A percentile compares a stretch with the other conserved stretches of the same genome.
These are phyloP conservation scores for Bimuria novae-zelandiae DNA, from an alignment of 2,329 filamentous ascomycete genomes.

Conservation along the genomic window DNA sequence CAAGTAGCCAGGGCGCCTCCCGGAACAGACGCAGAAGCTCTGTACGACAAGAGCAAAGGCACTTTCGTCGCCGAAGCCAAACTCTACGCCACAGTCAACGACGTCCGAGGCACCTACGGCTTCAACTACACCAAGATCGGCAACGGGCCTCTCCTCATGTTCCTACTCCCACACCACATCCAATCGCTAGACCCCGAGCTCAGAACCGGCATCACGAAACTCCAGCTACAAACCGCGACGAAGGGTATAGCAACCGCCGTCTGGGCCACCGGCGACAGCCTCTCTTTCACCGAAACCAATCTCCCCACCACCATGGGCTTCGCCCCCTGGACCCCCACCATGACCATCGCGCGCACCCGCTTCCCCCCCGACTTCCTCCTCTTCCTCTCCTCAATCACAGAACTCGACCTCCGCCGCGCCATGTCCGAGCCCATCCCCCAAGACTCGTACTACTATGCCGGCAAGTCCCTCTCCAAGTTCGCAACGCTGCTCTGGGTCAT, in stretches of 20 bases:
- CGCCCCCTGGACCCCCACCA: conserved; percentile 70
- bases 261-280: conserved; percentile 48
- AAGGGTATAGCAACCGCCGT: conserved; percentile 81
- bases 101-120: conserved; percentile 66
- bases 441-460: conserved; percentile 91
- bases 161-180: conserved; percentile 83
- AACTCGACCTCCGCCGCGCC: conserved; percentile 75
- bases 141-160: conserved; percentile 74
- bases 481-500: conserved; percentile 51
- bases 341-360: conserved; percentile 31
- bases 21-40: conserved; percentile 61
- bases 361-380: conserved; percentile 59
- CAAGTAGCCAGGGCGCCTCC: conserved; percentile 80
- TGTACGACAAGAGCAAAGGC: conserved; percentile 78
- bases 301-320: conserved; percentile 78
- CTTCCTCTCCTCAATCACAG: conserved; percentile 65
- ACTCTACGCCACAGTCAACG: conserved; percentile 66
- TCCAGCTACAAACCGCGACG: conserved; percentile 77
- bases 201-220: conserved; percentile 52
- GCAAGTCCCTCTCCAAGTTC: conserved; percentile 59
- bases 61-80: conserved; percentile 70
- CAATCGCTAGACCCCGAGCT: conserved; percentile 70
- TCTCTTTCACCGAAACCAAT: conserved; percentile 74
- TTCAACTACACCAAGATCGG: conserved; percentile 77
- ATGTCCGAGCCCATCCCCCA: conserved; percentile 74